A percentile compares a stretch with the other conserved stretches of the same genome.
Conservation (phyloP, 1,139 yeast genomes). For the Hanseniaspora uvarum region DNA sequence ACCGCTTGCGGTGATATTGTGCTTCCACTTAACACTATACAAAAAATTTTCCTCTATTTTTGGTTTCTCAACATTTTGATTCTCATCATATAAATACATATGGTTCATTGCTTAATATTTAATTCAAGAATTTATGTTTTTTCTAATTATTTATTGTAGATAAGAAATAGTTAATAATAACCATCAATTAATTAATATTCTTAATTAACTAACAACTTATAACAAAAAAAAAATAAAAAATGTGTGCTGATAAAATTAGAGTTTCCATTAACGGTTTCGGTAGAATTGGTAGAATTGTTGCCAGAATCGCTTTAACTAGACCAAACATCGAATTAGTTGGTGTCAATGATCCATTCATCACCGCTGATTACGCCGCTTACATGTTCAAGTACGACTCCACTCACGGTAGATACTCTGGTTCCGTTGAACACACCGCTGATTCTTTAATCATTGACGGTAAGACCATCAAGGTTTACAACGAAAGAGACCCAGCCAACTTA, state of each 20-base stretch:
- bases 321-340: conserved; percentile 66
- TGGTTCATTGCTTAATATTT: neutral
- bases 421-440: conserved; percentile 54
- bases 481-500: conserved; percentile 68
- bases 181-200: conserved; percentile 16
- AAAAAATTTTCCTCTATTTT: neutral
- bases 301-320: conserved; percentile 67
- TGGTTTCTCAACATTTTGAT: neutral
- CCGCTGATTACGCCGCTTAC: conserved; percentile 75
- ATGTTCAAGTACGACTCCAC: conserved; percentile 86
- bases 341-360: conserved; percentile 75
- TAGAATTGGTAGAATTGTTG: conserved; percentile 73
- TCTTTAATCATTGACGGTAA: conserved; percentile 57
- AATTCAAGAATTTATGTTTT: neutral
- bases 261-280: conserved; percentile 88
- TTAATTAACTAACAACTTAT: conserved; percentile 5
- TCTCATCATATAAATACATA: conserved; percentile 12
- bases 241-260: conserved; percentile 18
- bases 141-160: neutral
- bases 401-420: conserved; percentile 68
- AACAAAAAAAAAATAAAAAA: neutral
- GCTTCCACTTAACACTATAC: neutral
- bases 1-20: neutral
- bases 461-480: conserved; percentile 60
- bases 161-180: neutral